Base-by-base conservation (phyloP, 257 asterid genomes). In the Jacaranda copaia region DNA sequence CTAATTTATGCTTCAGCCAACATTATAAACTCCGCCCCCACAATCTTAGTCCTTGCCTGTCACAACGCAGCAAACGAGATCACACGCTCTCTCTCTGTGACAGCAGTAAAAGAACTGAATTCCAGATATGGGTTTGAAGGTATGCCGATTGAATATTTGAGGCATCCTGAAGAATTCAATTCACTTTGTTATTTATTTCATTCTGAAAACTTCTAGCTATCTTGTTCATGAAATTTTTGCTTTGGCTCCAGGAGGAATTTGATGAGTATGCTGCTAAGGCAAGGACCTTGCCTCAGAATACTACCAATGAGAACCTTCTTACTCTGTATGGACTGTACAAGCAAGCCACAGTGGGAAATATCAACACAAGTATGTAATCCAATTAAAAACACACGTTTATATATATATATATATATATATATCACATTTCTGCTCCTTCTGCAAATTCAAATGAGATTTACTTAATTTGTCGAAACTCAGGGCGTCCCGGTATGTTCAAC, bases 291-390 rank as follows among this genome's bases (percentile, higher is more conserved):
- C 90, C 96, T 3, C 87, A 79, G 56, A 80, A 5, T 55, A 88
- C 93, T 16, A 55, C 81, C 83, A 87, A 88, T 11, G 93, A 82
- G 72, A 63, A 78, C 84, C 77, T 81, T 82, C 93, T 90, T 10
- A 84, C 82, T 32, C 80, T 88, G 32, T 88, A 90, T 74, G 93
- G 93, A 49, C 90, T 88, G 32, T 87, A n/a, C 87, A 90, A 90
- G 79, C 89, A 87, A 79, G 88, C 91, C 63, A 88, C 90, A 0
- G 80, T 84, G 73, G 96, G 93, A 63, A 15, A 78, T 38, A 88
- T 88, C 70, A 81, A 85, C 84, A 90, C 93, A n/a, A 74, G 92
- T 88, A 64, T 76, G 88, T 71, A 35, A n/a, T 40, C 46, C 16
- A 49, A 8, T n/a, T 32, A 48, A 12, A 62, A n/a, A 14, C 59